Base-by-base conservation (phyloP, 257 asterid genomes). In the Ilex aquifolium region DNA sequence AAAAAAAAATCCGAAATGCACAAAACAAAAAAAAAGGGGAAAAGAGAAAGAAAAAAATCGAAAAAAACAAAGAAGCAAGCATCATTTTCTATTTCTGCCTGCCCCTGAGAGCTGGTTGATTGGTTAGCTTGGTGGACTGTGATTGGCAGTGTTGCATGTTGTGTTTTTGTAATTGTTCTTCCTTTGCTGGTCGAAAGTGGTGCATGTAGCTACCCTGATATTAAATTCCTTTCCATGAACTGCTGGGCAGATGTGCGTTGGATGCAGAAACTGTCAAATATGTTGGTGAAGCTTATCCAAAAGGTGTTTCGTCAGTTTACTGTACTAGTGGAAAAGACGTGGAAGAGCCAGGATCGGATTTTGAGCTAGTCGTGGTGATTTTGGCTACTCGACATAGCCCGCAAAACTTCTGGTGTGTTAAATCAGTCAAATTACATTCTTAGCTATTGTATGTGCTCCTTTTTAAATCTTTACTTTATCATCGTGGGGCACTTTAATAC, bases 331-430 rank as follows among this genome's bases (percentile, higher is more conserved):
- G 97, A 65, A 92, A 83, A 82, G 89, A 84, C 65, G 93, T 82
- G 72, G 96, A 85, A 74, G 96, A 87, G 71, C 80, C 89, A 61
- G 97, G 99, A 66, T 77, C 76, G 14, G 80, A 89, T 65, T 92
- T 92, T 79, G 96, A 85, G 81, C 88, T 92, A 72, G 97, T 81
- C 74, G 95, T 89, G 72, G 91, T 89, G 56, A 87, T 92, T 80
- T 89, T 83, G 76, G 97, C 99, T 73, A 82, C 87, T 67, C 87
- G 92, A 70, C 88, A 71, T 60, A 92, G 96, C 83, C 99, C 99
- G 66, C 96, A 89, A 72, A 92, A 89, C 73, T 92, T 92, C 75
- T 89, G 99, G 99, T 89, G 77, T 27, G 85, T 56, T 66, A 61
- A 21, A 63, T 62, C 66, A 30, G 10, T 55, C 57, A 32, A 44